These are phyloP conservation scores for Glycyrrhiza uralensis DNA, from an alignment of 306 rosid species.

Conservation along the genomic window DNA sequence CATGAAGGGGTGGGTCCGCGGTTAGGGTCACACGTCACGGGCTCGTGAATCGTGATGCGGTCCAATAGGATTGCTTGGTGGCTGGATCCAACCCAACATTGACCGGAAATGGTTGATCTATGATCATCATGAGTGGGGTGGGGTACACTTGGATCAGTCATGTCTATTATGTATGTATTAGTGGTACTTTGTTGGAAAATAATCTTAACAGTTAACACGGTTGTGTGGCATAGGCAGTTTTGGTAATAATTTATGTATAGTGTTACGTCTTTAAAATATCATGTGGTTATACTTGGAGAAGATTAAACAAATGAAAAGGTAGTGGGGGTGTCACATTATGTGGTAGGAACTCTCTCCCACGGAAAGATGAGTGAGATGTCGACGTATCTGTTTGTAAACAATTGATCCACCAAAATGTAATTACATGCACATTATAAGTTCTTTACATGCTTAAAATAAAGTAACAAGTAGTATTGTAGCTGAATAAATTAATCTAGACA, in stretches of 20 bases:
- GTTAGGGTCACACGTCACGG: too few relatives aligned
- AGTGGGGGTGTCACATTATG: not conserved
- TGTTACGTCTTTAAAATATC: not conserved
- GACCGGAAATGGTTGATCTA: not conserved
- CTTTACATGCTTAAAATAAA: not conserved
- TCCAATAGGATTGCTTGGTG: too few relatives aligned
- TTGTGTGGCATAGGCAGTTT: not conserved
- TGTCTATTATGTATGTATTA: too few relatives aligned
- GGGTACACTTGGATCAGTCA: too few relatives aligned
- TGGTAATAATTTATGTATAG: not conserved
- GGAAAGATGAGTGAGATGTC: not conserved
- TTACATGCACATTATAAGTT: not conserved
- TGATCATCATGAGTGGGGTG: too few relatives aligned
- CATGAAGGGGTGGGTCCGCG: too few relatives aligned
- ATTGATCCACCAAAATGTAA: not conserved
- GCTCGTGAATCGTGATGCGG: too few relatives aligned
- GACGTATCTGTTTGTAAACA: not conserved
- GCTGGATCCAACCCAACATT: not conserved
- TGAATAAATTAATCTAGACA: not conserved
- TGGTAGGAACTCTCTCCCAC: slow-evolving; percentile 19
- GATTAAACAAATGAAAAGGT: not conserved
- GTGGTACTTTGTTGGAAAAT: too few relatives aligned
- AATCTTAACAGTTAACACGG: too few relatives aligned
- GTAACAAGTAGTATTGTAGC: not conserved
- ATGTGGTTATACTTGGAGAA: slow-evolving; percentile 7